These are phyloP conservation scores for Verticillium longisporum DNA, from an alignment of 2,329 filamentous ascomycete genomes.

Conservation along the genomic window DNA sequence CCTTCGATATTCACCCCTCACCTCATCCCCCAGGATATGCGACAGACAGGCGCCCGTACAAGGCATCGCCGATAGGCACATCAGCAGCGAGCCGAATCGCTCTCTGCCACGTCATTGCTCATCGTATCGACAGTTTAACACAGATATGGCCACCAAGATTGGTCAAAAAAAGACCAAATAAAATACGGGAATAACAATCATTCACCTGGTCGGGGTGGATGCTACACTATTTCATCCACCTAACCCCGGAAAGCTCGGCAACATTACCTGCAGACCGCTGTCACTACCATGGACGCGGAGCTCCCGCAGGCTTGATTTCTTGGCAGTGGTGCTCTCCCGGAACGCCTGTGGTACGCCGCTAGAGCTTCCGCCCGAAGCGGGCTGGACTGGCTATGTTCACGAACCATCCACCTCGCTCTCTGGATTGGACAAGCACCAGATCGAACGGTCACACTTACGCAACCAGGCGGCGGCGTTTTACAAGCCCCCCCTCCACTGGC, in stretches of 20 bases:
- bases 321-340: neutral
- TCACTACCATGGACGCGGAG: neutral
- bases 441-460: neutral
- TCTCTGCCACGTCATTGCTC: neutral
- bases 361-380: neutral
- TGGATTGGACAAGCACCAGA: neutral
- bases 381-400: neutral
- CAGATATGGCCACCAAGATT: neutral
- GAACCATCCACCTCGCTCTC: neutral
- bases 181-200: too few species aligned
- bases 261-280: neutral
- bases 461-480: neutral
- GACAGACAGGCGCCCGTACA: neutral
- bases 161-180: neutral
- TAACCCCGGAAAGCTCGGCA: neutral
- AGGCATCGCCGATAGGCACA: neutral
- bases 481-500: neutral
- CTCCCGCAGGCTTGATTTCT: neutral
- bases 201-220: neutral
- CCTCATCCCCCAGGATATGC: neutral
- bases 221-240: neutral
- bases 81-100: neutral
- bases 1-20: neutral
- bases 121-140: neutral
- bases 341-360: neutral